A percentile compares a stretch with the other conserved stretches of the same genome.
phyloP scores from a whole-genome alignment of 306 rosid species.

The Citrullus mucosospermus region DNA sequence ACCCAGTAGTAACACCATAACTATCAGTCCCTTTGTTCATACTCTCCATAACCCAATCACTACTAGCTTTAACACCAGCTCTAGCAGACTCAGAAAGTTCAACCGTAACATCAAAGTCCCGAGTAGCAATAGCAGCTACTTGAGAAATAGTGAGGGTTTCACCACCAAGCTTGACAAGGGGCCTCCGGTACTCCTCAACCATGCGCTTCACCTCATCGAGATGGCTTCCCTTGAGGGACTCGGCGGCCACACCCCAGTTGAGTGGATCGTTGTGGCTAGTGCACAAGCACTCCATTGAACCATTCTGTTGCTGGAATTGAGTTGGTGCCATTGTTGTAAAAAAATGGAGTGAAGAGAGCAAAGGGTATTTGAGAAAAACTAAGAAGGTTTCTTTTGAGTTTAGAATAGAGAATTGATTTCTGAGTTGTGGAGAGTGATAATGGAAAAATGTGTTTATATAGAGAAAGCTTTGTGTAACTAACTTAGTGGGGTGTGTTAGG shows the following conservation, averaged over 20 bases:
- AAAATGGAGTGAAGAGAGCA: neutral
- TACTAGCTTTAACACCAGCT: conserved; percentile 20
- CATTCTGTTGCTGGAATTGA: neutral
- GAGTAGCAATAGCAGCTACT: neutral
- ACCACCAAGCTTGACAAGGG: conserved; percentile 34
- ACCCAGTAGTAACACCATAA: conserved; percentile 81
- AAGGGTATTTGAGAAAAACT: neutral
- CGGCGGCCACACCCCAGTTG: neutral
- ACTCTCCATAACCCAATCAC: conserved; percentile 85
- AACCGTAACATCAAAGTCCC: neutral
- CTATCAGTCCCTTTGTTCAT: conserved; percentile 62
- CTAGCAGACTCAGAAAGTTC: neutral
- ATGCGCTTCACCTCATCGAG: conserved; percentile 2
- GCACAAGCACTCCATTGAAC: neutral
- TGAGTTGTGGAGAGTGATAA: neutral
- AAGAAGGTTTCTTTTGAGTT: neutral
- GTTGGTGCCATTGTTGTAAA: neutral
- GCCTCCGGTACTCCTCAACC: neutral
- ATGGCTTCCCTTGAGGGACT: neutral
- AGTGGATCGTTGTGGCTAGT: neutral
- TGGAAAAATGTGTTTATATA: neutral
- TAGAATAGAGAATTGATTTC: neutral
- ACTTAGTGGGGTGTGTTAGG: neutral
- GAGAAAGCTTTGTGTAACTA: neutral
- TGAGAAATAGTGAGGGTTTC: neutral